These are phyloP conservation scores for Solanum dulcamara DNA, from an alignment of 257 asterid species.

Conservation along the genomic window DNA sequence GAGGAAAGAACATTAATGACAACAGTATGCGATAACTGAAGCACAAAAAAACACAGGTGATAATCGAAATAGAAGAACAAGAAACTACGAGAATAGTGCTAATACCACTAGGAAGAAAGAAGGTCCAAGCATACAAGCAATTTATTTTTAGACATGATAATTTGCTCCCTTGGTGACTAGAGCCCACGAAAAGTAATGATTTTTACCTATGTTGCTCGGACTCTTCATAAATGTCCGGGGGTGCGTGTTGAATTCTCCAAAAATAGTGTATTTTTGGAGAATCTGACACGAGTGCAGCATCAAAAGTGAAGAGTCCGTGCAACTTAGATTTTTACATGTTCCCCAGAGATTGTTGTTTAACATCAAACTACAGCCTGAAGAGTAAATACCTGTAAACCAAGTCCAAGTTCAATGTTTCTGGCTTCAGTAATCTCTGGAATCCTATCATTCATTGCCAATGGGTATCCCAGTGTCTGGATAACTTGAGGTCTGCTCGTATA, in stretches of 20 bases:
- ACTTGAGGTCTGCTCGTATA: slow-evolving; percentile 76
- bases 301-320: too few species aligned
- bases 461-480: slow-evolving; percentile 77
- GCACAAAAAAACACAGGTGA: background rate
- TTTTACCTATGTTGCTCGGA: too few species aligned
- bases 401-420: slow-evolving; percentile 91
- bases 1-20: too few species aligned
- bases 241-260: too few species aligned
- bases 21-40: background rate
- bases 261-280: too few species aligned
- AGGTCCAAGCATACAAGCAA: background rate
- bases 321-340: accelerated
- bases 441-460: slow-evolving; percentile 51
- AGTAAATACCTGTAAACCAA: slow-evolving; percentile 78
- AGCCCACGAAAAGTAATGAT: background rate
- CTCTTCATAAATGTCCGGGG: too few species aligned
- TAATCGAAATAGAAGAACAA: background rate
- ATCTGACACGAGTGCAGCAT: too few species aligned
- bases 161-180: background rate
- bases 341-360: background rate
- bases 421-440: slow-evolving; percentile 92
- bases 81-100: background rate
- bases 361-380: background rate
- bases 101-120: background rate
- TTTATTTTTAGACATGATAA: background rate